phyloP scores from a whole-genome alignment of 192 early-diverging fungal species.

The Lobosporangium transversale region DNA sequence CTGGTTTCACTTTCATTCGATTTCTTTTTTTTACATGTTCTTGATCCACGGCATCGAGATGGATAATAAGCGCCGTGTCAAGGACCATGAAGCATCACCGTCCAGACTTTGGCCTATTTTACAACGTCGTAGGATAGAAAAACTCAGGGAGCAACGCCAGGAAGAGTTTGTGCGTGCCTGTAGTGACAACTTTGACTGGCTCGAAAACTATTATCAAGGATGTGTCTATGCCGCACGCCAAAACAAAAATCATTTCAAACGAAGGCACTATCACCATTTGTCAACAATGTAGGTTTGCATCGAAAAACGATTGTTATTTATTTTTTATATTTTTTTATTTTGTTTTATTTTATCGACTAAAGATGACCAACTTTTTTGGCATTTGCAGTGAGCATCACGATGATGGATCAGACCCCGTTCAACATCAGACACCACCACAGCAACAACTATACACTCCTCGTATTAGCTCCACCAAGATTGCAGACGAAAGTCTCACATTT shows the following conservation, averaged over 20 bases:
- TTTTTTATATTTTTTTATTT: no score
- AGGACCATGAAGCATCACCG: background rate
- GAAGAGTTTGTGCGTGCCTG: slow-evolving; percentile 31
- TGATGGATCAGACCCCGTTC: no score
- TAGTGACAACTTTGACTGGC: slow-evolving; percentile 38
- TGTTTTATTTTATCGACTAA: no score
- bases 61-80: slow-evolving; percentile 11
- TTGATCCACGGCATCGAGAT: no score
- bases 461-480: no score
- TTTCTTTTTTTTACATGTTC: no score
- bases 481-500: no score
- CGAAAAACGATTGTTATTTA: background rate
- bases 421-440: no score
- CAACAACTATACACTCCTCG: no score
- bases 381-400: no score
- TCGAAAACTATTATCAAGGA: slow-evolving; percentile 50
- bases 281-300: slow-evolving; percentile 1
- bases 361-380: no score
- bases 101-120: slow-evolving; percentile 19
- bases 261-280: background rate
- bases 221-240: slow-evolving; percentile 38
- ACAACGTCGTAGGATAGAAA: slow-evolving; percentile 27
- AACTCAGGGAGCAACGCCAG: slow-evolving; percentile 28
- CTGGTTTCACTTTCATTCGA: no score
- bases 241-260: slow-evolving; percentile 11